phyloP scores from a whole-genome alignment of 225 moss, liverwort and hornwort species.

The Neckera pumila region DNA sequence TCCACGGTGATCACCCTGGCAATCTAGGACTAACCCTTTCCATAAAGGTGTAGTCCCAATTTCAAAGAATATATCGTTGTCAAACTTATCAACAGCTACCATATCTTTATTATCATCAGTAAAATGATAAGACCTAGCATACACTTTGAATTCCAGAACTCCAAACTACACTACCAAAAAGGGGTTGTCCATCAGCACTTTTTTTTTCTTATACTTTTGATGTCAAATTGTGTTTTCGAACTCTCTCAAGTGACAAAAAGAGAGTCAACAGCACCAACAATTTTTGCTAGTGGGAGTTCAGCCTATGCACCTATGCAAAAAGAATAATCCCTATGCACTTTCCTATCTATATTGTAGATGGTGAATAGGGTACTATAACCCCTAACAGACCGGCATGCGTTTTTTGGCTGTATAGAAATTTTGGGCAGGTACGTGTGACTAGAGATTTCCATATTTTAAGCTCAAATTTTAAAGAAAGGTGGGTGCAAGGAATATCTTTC shows the following conservation, averaged over 20 bases:
- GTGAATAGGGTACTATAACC: too few relatives aligned
- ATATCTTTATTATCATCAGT: background rate
- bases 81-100: background rate
- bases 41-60: background rate
- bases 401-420: too few relatives aligned
- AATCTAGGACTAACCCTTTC: background rate
- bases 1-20: fast-evolving
- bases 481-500: too few relatives aligned
- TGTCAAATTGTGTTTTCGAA: background rate
- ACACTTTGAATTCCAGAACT: background rate
- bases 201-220: background rate
- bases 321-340: too few relatives aligned
- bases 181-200: too few relatives aligned
- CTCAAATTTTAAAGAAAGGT: too few relatives aligned
- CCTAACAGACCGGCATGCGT: too few relatives aligned
- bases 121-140: background rate
- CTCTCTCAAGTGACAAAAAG: background rate
- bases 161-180: background rate
- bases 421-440: too few relatives aligned
- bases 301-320: too few relatives aligned
- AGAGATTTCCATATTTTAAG: too few relatives aligned
- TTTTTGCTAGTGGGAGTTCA: background rate
- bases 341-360: too few relatives aligned
- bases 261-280: background rate
- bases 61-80: background rate